Base-by-base conservation (phyloP, 208 protist genomes). In the Leishmania gerbilli region DNA sequence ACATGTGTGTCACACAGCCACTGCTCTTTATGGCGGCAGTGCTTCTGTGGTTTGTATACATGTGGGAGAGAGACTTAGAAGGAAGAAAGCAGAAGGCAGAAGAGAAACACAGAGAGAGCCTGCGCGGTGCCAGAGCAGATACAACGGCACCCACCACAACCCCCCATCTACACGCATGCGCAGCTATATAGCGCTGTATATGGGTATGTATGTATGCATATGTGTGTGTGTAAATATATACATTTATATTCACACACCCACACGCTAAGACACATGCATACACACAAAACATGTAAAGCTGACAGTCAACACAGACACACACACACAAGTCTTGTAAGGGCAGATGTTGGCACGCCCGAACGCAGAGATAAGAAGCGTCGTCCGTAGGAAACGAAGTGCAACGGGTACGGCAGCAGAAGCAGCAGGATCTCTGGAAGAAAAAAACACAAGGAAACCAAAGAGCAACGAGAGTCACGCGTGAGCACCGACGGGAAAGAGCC, bases 221-320 rank as follows among this genome's bases (percentile, higher is more conserved):
- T 69, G 64, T 45, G 64, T 69, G 64, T 40, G 64, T 67, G 13
- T 40, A 37, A 13, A 56, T 19, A 42, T 42, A 56, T 27, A 31
- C 47, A 24, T 74, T 3, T 9, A 53, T 37, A 74, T 17, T 31
- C 13, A 55, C 37, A 55, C 71, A 58, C 47, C 2, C 13, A 37
- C 71, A 74, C 55, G 42, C 51, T 0, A 24, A 62, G 42, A 76
- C 72, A 76, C 51, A 76, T 7, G 51, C 72, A 64, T 2, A 76
- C 51, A 76, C 72, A 76, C 49, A 53, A 53, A 19, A 55, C 9
- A 45, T 34, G 19, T 37, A 76, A n/a, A 42, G 60, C 27, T 31
- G 24, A 67, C 13, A 27, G 60, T 11, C 31, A 42, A 62, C 11
- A 53, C 21, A 34, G 45, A 15, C 49, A n/a, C 40, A 9, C 72